Evolutionary conservation across 108 stramenopile species (phyloP).

Genomic region (Pseudonitzschia pungens): DNA sequence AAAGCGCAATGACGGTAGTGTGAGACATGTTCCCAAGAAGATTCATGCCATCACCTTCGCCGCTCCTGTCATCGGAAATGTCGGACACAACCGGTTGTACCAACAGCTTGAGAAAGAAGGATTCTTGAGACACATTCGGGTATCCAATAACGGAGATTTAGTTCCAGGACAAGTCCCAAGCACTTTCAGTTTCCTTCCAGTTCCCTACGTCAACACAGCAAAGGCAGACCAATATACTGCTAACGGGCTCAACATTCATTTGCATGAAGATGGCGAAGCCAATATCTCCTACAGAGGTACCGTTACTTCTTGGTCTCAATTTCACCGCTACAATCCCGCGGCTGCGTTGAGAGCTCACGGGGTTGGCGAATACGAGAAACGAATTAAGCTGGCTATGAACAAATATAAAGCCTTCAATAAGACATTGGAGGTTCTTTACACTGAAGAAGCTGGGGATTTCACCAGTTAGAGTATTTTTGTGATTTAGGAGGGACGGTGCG

Average conservation of each 20-base stretch:
- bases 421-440: background rate
- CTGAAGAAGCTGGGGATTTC: background rate
- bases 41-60: slow-evolving; percentile 64
- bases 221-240: background rate
- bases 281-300: no score
- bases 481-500: no score
- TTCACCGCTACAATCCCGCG: no score
- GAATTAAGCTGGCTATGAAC: background rate
- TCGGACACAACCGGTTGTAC: background rate
- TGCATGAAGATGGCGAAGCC: no score
- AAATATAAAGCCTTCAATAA: background rate
- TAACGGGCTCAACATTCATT: background rate
- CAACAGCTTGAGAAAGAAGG: slow-evolving; percentile 42
- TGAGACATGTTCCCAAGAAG: slow-evolving; percentile 40
- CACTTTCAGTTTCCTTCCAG: background rate
- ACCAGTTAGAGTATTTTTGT: no score
- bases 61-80: slow-evolving; percentile 45
- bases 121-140: slow-evolving; percentile 51
- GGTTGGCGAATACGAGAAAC: background rate
- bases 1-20: slow-evolving; percentile 5
- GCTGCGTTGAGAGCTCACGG: background rate
- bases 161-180: slow-evolving; percentile 2
- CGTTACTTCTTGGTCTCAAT: no score
- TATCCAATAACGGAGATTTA: slow-evolving; percentile 45
- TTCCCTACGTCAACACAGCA: background rate